Evolutionary conservation across 768 basidiomycete genomes (phyloP).

Genomic region (Boletus rex-veris): DNA sequence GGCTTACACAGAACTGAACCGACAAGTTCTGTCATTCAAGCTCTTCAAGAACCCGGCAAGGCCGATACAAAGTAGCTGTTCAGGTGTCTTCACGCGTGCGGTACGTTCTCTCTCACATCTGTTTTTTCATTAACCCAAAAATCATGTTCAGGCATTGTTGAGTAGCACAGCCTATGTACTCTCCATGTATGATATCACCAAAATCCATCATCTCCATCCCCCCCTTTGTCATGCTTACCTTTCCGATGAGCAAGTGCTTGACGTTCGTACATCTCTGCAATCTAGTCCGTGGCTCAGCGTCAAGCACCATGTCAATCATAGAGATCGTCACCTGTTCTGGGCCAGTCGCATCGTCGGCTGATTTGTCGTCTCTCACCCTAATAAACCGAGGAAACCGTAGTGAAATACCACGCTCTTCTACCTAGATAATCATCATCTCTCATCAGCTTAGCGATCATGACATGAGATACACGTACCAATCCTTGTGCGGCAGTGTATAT

Average conservation of each 20-base stretch:
- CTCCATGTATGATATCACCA: slow-evolving; percentile 48
- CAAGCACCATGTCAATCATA: background rate
- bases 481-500: slow-evolving; percentile 95
- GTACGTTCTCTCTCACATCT: slow-evolving; percentile 1
- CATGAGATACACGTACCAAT: slow-evolving; percentile 48
- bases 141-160: slow-evolving; percentile 2
- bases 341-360: slow-evolving; percentile 86
- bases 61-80: slow-evolving; percentile 23
- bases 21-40: slow-evolving; percentile 46
- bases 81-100: background rate
- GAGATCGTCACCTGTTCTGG: slow-evolving; percentile 73
- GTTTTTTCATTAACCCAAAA: background rate
- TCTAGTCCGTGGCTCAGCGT: slow-evolving; percentile 39
- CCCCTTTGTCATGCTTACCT: slow-evolving; percentile 62
- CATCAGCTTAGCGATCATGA: background rate
- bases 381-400: slow-evolving; percentile 96
- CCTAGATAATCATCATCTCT: slow-evolving; percentile 39
- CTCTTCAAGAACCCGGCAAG: slow-evolving; percentile 41
- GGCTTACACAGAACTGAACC: slow-evolving; percentile 34
- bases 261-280: slow-evolving; percentile 91
- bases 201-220: slow-evolving; percentile 69
- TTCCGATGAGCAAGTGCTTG: slow-evolving; percentile 80
- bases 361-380: slow-evolving; percentile 89
- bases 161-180: slow-evolving; percentile 14
- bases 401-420: slow-evolving; percentile 89